Conservation (phyloP, 768 basidiomycete species). For the Lentinula sp. region DNA sequence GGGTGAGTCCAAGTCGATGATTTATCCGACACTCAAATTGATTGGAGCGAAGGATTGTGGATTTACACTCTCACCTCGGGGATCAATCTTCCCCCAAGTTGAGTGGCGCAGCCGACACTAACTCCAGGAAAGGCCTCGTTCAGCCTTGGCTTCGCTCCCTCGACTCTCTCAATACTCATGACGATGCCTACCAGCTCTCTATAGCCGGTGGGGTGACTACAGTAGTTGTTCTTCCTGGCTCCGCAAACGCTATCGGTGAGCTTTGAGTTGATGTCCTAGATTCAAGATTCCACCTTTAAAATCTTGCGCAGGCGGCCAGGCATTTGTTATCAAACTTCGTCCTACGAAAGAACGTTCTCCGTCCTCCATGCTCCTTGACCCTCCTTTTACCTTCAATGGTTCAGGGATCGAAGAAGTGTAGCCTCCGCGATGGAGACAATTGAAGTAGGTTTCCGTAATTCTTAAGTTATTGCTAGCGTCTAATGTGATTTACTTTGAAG, state of each 20-base stretch:
- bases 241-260: constrained; percentile 49
- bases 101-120: constrained; percentile 31
- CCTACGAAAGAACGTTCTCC: constrained; percentile 67
- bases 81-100: constrained; percentile 17
- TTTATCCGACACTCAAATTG: not conserved
- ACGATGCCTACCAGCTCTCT: constrained; percentile 41
- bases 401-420: constrained; percentile 30
- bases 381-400: constrained; percentile 45
- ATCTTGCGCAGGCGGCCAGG: constrained; percentile 57
- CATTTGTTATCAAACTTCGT: constrained; percentile 77
- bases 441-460: constrained; percentile 45
- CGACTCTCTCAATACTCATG: constrained; percentile 55
- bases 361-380: constrained; percentile 72
- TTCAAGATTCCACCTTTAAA: not conserved
- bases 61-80: constrained; percentile 39
- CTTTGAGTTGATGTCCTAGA: not conserved
- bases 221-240: constrained; percentile 50
- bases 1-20: constrained; percentile 33
- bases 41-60: constrained; percentile 21
- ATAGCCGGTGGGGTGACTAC: constrained; percentile 56
- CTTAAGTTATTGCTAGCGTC: not conserved
- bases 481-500: constrained; percentile 14
- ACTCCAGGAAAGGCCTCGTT: constrained; percentile 32
- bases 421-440: constrained; percentile 59
- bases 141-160: constrained; percentile 54